A percentile compares a stretch with the other conserved stretches of the same genome.
These are phyloP conservation scores for Ustilago curta DNA, from an alignment of 1,284 basidiomycete species.

Conservation along the genomic window DNA sequence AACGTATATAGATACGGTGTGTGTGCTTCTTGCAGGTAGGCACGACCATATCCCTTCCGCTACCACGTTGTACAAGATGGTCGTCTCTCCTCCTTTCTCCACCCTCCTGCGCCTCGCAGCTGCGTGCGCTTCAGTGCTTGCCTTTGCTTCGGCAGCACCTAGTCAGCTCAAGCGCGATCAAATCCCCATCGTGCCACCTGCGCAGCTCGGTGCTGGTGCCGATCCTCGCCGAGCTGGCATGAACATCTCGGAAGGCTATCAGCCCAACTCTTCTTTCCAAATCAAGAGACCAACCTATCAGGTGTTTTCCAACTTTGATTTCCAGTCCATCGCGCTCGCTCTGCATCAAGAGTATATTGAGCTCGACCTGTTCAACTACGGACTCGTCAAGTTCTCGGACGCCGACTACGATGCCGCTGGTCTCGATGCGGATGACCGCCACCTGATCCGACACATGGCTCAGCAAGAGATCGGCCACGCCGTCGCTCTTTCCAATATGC, in stretches of 20 bases:
- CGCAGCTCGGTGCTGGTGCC: constrained; percentile 31
- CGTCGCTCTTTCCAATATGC: constrained; percentile 52
- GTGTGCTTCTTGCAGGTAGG: too few relatives aligned
- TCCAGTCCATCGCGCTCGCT: constrained; percentile 50
- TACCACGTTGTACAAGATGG: constrained; percentile 7
- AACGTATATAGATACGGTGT: not conserved
- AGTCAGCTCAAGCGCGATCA: constrained; percentile 14
- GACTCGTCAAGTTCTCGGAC: constrained; percentile 52
- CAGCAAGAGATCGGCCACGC: constrained; percentile 62
- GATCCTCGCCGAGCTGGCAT: constrained; percentile 35
- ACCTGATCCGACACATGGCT: constrained; percentile 53
- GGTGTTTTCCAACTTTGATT: constrained; percentile 53
- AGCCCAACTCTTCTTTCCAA: constrained; percentile 36
- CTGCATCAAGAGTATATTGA: constrained; percentile 61
- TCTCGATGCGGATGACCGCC: constrained; percentile 45
- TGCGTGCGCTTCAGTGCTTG: constrained; percentile 18
- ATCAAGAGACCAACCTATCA: constrained; percentile 43
- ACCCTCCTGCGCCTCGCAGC: constrained; percentile 12
- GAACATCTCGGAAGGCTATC: constrained; percentile 44
- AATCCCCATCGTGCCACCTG: constrained; percentile 19
- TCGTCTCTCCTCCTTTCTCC: constrained; percentile 5
- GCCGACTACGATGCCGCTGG: constrained; percentile 51
- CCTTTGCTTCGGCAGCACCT: constrained; percentile 22
- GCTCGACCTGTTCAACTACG: constrained; percentile 61
- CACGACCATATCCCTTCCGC: not conserved